phyloP scores from a whole-genome alignment of 208 protist genomes.

The Strigomonas culicis region DNA sequence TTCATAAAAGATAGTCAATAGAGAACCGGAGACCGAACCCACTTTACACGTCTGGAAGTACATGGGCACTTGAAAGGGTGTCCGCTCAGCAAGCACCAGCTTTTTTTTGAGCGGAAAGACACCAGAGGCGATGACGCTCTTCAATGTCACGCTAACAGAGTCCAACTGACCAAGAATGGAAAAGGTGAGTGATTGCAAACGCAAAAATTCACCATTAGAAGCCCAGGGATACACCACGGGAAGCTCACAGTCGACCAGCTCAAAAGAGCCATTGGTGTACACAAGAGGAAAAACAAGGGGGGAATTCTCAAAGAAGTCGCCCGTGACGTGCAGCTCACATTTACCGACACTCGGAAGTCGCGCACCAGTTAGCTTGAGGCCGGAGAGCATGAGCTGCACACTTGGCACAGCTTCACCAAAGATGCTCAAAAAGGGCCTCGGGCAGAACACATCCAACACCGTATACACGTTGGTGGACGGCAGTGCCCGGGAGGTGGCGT shows the following conservation, averaged over 20 bases:
- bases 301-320: slow-evolving; percentile 42
- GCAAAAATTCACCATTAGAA: slow-evolving; percentile 46
- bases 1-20: slow-evolving; percentile 45
- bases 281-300: slow-evolving; percentile 22
- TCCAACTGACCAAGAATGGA: slow-evolving; percentile 36
- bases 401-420: slow-evolving; percentile 49
- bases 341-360: slow-evolving; percentile 31
- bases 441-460: slow-evolving; percentile 58
- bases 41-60: slow-evolving; percentile 53
- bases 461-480: slow-evolving; percentile 47
- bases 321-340: slow-evolving; percentile 36
- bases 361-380: slow-evolving; percentile 24
- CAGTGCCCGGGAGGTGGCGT: slow-evolving; percentile 57
- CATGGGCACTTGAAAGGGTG: slow-evolving; percentile 37
- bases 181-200: slow-evolving; percentile 56
- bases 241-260: slow-evolving; percentile 18
- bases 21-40: slow-evolving; percentile 28
- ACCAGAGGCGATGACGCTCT: slow-evolving; percentile 44
- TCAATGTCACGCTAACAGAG: slow-evolving; percentile 14
- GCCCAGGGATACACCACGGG: slow-evolving; percentile 42
- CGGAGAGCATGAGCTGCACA: slow-evolving; percentile 48
- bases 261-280: neutral
- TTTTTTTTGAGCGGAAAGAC: slow-evolving; percentile 50
- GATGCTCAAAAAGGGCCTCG: slow-evolving; percentile 51
- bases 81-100: slow-evolving; percentile 30